Evolutionary conservation across 2,329 filamentous ascomycete genomes (phyloP).

Genomic region (Chaetomium olivaceum): DNA sequence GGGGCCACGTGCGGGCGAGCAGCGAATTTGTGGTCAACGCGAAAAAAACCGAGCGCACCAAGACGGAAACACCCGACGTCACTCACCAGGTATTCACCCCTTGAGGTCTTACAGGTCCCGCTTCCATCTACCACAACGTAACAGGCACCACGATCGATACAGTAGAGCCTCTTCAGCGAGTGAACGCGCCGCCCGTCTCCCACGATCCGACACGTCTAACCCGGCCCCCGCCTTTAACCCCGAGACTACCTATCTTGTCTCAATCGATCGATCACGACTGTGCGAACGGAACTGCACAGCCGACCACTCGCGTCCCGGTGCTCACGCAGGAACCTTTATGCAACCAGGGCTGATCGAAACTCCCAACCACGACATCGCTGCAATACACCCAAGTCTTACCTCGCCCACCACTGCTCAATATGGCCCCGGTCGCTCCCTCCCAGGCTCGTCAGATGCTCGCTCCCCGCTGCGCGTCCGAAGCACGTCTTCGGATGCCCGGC

Average conservation of each 20-base stretch:
- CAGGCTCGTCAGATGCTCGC: slow-evolving; percentile 41
- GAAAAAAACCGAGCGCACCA: slow-evolving; percentile 19
- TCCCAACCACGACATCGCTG: slow-evolving; percentile 46
- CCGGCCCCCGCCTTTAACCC: background rate
- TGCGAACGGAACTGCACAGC: slow-evolving; percentile 57
- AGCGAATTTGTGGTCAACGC: slow-evolving; percentile 12
- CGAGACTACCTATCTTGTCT: background rate
- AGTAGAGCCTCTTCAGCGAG: background rate
- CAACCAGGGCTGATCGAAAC: slow-evolving; percentile 57
- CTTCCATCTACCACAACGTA: background rate
- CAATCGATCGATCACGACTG: slow-evolving; percentile 43
- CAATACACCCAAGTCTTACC: slow-evolving; percentile 36
- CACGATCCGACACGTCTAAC: background rate
- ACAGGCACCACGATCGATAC: background rate
- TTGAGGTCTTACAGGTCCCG: background rate
- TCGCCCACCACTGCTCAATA: slow-evolving; percentile 50
- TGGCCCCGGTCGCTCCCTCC: slow-evolving; percentile 54
- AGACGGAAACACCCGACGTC: slow-evolving; percentile 21
- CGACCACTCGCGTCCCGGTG: slow-evolving; percentile 38
- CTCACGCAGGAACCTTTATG: slow-evolving; percentile 59
- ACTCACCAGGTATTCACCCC: background rate
- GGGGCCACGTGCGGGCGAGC: slow-evolving; percentile 6
- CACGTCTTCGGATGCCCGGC: slow-evolving; percentile 42
- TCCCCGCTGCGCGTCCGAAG: slow-evolving; percentile 40
- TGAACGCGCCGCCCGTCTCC: background rate